These are phyloP conservation scores for Odonthalia washingtoniensis DNA, from an alignment of 31 red algal genomes.

Conservation along the genomic window DNA sequence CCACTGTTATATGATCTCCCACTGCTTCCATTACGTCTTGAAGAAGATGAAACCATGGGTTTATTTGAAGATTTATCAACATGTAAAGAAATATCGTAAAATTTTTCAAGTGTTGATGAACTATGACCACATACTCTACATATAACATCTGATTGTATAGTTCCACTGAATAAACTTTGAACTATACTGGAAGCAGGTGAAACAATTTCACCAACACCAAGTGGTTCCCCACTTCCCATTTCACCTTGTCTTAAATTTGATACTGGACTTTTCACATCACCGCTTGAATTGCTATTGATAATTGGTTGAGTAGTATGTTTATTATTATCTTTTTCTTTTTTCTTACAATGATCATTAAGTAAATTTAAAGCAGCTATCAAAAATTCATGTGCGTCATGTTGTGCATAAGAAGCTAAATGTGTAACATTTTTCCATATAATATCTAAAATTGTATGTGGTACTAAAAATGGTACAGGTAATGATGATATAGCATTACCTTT, in stretches of 20 bases:
- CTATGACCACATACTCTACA: conserved; percentile 81
- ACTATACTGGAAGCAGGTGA: conserved; percentile 59
- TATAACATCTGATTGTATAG: conserved; percentile 84
- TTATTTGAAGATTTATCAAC: conserved; percentile 73
- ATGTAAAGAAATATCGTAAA: conserved; percentile 93
- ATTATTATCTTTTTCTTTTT: neutral
- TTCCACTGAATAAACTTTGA: conserved; percentile 84
- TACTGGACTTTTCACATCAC: neutral
- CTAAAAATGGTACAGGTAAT: conserved; percentile 72
- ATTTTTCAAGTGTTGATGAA: conserved; percentile 87
- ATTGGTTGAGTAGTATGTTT: neutral
- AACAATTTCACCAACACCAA: neutral
- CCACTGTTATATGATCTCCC: conserved; percentile 24
- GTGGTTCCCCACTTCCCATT: neutral
- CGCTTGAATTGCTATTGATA: neutral
- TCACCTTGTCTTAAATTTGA: neutral
- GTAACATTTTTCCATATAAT: conserved; percentile 88
- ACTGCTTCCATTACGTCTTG: conserved; percentile 54
- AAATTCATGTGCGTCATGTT: conserved; percentile 97
- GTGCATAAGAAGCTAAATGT: conserved; percentile 89
- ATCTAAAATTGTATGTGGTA: conserved; percentile 85
- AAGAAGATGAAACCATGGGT: conserved; percentile 47
- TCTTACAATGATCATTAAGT: conserved; percentile 64
- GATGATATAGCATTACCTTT: conserved; percentile 44
- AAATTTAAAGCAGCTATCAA: conserved; percentile 82